Evolutionary conservation across 2,329 filamentous ascomycete species (phyloP).

Genomic region (Penicillium janthinellum): DNA sequence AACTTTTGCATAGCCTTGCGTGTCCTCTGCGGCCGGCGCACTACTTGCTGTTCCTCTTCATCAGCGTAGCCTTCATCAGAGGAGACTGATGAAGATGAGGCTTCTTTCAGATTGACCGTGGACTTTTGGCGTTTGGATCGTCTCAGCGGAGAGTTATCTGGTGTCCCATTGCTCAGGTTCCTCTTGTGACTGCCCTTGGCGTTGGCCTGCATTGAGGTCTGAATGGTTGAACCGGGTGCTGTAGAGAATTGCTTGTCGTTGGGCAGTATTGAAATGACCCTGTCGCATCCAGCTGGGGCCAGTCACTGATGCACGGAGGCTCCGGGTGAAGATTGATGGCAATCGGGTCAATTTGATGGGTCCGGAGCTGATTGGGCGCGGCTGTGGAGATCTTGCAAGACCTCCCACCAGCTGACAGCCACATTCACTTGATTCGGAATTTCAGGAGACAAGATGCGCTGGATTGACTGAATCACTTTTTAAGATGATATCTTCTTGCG

Average conservation of each 20-base stretch:
- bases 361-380: background rate
- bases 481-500: background rate
- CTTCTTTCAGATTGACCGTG: conserved; percentile 22
- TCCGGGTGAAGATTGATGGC: background rate
- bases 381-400: background rate
- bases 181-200: conserved; percentile 29
- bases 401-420: background rate
- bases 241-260: background rate
- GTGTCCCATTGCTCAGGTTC: conserved; percentile 28
- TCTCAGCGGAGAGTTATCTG: conserved; percentile 29
- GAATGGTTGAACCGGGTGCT: background rate
- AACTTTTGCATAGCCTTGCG: conserved; percentile 7
- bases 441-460: background rate
- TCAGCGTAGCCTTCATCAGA: conserved; percentile 7
- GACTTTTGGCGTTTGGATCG: conserved; percentile 36
- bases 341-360: background rate
- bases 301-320: background rate
- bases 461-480: background rate
- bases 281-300: background rate
- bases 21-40: conserved; percentile 7
- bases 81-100: conserved; percentile 3
- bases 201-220: conserved; percentile 13
- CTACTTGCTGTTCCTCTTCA: conserved; percentile 21
- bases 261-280: conserved; percentile 1
- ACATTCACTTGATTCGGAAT: background rate